Conservation (phyloP, 1,284 basidiomycete species). For the Rhodofomes roseus region DNA sequence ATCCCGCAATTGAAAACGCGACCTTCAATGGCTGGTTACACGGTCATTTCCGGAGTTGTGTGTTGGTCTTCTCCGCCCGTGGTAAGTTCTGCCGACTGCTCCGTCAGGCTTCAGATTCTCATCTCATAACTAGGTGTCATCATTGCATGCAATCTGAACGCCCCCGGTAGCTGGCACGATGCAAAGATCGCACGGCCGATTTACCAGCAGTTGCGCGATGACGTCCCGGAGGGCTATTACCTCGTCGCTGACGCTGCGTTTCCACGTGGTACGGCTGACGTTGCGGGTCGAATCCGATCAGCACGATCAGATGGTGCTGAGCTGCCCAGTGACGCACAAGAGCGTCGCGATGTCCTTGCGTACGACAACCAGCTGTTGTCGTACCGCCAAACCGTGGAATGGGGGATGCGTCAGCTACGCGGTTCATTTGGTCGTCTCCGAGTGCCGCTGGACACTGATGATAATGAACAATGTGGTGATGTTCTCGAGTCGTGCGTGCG, state of each 20-base stretch:
- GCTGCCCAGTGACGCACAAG: conserved; percentile 22
- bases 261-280: conserved; percentile 29
- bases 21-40: conserved; percentile 48
- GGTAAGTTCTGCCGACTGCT: conserved; percentile 20
- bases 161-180: conserved; percentile 49
- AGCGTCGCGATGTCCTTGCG: conserved; percentile 7
- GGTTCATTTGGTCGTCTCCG: conserved; percentile 38
- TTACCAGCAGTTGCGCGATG: conserved; percentile 30
- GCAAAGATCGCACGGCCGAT: conserved; percentile 35
- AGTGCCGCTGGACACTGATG: conserved; percentile 32
- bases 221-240: conserved; percentile 37
- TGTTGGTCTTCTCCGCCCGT: conserved; percentile 27
- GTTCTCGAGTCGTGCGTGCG: conserved; percentile 30
- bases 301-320: conserved; percentile 36
- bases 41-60: conserved; percentile 34
- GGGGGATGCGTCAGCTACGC: conserved; percentile 40
- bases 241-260: conserved; percentile 44
- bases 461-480: conserved; percentile 20
- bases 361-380: not conserved
- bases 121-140: conserved; percentile 19
- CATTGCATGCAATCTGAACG: conserved; percentile 34
- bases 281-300: conserved; percentile 33
- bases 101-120: not conserved
- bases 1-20: conserved; percentile 42
- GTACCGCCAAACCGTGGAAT: conserved; percentile 39